Conservation (phyloP, 2,329 filamentous ascomycete genomes). For the Stagonosporopsis vannaccii region DNA sequence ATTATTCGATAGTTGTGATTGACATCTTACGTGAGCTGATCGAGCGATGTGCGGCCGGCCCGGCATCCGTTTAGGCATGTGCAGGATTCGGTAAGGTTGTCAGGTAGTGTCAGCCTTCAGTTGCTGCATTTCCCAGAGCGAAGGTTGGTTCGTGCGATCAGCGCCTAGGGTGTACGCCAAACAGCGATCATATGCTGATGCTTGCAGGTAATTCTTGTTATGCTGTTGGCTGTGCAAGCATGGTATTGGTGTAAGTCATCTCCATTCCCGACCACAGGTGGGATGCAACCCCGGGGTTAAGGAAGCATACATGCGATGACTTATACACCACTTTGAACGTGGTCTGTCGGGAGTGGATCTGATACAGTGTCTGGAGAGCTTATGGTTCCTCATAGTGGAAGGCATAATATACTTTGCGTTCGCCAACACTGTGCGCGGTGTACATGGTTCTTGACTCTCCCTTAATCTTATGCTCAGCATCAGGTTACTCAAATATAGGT, state of each 20-base stretch:
- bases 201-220: constrained; percentile 6
- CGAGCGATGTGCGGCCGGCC: constrained; percentile 15
- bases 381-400: background rate
- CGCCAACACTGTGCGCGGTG: background rate
- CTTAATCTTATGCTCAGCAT: background rate
- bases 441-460: background rate
- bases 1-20: constrained; percentile 9
- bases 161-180: constrained; percentile 10
- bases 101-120: constrained; percentile 1
- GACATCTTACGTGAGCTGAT: constrained; percentile 19
- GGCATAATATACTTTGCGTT: background rate
- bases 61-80: constrained; percentile 9
- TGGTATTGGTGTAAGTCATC: background rate
- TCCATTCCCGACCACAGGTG: background rate
- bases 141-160: constrained; percentile 12
- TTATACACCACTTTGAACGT: background rate
- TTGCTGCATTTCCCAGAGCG: constrained; percentile 1
- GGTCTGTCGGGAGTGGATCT: background rate
- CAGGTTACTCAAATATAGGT: background rate
- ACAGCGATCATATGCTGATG: constrained; percentile 17
- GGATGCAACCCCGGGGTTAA: background rate
- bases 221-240: constrained; percentile 5
- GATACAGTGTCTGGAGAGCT: background rate
- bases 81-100: background rate
- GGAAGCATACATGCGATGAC: background rate